A percentile compares a stretch with the other conserved stretches of the same genome.
Conservation (phyloP, 2,329 filamentous ascomycete genomes). For the Colletotrichum sp. region DNA sequence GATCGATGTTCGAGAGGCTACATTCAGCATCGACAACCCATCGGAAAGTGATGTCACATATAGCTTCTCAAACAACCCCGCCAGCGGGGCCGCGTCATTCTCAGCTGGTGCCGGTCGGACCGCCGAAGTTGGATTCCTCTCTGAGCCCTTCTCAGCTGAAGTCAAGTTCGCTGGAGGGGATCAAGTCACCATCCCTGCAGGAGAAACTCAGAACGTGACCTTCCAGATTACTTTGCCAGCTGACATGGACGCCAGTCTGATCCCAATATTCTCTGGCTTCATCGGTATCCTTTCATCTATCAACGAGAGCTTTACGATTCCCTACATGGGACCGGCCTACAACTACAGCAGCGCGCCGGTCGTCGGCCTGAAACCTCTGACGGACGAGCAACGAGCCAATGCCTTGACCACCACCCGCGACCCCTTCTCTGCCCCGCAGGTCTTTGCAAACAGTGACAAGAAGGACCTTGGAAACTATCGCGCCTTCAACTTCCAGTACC, state of each 20-base stretch:
- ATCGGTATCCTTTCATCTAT: conserved; percentile 41
- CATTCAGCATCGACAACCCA: conserved; percentile 61
- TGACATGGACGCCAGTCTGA: conserved; percentile 33
- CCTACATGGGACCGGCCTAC: conserved; percentile 44
- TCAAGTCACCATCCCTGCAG: conserved; percentile 44
- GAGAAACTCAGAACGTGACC: conserved; percentile 45
- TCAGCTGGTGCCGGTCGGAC: conserved; percentile 22
- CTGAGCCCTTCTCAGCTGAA: conserved; percentile 45
- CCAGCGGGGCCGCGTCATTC: conserved; percentile 59
- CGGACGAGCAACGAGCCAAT: neutral
- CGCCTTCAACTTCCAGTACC: neutral
- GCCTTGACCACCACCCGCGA: neutral
- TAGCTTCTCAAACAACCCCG: conserved; percentile 52
- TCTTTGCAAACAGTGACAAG: neutral
- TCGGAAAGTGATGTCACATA: conserved; percentile 54
- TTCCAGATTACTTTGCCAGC: conserved; percentile 47
- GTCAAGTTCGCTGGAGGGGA: conserved; percentile 43
- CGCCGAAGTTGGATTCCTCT: neutral
- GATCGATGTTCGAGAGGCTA: conserved; percentile 56
- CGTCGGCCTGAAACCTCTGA: conserved; percentile 21
- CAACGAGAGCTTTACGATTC: conserved; percentile 35
- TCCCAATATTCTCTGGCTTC: conserved; percentile 47
- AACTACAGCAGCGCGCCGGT: conserved; percentile 38
- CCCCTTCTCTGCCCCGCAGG: neutral
- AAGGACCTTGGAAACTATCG: neutral